Evolutionary conservation across 2,329 filamentous ascomycete species (phyloP).

Genomic region (Stemphylium vesicarium): DNA sequence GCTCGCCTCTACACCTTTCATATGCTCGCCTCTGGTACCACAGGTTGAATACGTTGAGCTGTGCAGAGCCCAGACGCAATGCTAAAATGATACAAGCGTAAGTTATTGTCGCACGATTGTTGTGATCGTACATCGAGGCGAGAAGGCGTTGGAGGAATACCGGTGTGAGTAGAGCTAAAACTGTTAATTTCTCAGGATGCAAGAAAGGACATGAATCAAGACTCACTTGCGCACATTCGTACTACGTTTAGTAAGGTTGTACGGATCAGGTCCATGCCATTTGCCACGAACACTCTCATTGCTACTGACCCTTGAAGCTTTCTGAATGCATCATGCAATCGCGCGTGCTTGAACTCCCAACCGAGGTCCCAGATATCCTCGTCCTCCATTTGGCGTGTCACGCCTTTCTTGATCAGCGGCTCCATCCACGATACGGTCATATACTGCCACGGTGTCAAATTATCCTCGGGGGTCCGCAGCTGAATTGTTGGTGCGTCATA

Average conservation of each 20-base stretch:
- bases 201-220: background rate
- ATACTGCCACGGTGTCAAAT: conserved; percentile 80
- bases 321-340: conserved; percentile 76
- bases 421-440: conserved; percentile 84
- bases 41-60: conserved; percentile 71
- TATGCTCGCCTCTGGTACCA: conserved; percentile 89
- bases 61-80: conserved; percentile 66
- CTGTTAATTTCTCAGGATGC: conserved; percentile 5
- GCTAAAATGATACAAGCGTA: conserved; percentile 70
- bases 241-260: conserved; percentile 69
- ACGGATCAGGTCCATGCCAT: conserved; percentile 78
- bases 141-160: conserved; percentile 76
- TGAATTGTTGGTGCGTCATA: conserved; percentile 62
- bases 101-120: conserved; percentile 63
- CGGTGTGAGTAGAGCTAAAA: conserved; percentile 58
- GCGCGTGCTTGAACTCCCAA: conserved; percentile 80
- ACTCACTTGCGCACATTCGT: conserved; percentile 63
- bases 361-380: conserved; percentile 82
- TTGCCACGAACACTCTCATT: conserved; percentile 72
- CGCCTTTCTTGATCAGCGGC: conserved; percentile 72
- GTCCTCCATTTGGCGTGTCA: conserved; percentile 70
- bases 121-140: conserved; percentile 65
- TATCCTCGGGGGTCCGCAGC: conserved; percentile 80
- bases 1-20: conserved; percentile 81
- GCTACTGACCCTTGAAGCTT: conserved; percentile 76